Base-by-base conservation (phyloP, 306 rosid genomes). In the Fragaria ananassa region DNA sequence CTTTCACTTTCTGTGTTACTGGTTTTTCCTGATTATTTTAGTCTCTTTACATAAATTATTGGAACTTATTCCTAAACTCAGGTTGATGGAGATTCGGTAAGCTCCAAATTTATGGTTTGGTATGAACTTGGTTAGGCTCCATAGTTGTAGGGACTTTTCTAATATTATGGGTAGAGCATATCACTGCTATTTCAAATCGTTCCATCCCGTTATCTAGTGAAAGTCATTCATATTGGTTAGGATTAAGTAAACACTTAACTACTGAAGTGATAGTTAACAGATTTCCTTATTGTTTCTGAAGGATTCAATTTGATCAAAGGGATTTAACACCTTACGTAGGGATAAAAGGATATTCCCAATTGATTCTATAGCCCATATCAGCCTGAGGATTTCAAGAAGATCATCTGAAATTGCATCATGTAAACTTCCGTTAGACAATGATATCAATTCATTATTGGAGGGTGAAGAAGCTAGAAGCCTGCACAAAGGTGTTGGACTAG, bases 1-100 rank as follows among this genome's bases (percentile, higher is more conserved):
- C 76, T 41, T 31, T 12, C 76, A 71, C 75, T 54, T 37, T 72
- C 8, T 71, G 74, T 54, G 39, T 14, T 21, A 7, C 76, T 54
- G 15, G 66, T 35, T 72, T 51, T 50, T 6, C 75, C 17, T 19
- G 31, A 12, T n/a, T 37, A 6, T 63, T 63, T 31, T 49, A 1
- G 2, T 34, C 60, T 34, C 60, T 21, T 29, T n/a, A 10, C 15
- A 4, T 42, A 19, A 6, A 37, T 37, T 11, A 21, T 5, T 71
- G 18, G 47, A 17, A 37, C 29, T 37, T 56, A 9, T 56, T 56
- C 6, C 29, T 56, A 21, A 60, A 27, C 35, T 1, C 19, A 56
- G 42, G 46, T 6, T 35, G 8, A 31, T 18, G 21, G 45, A 64
- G 27, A 64, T 34, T 64, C 17, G 67, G 68, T 62, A 21, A 27